phyloP scores from a whole-genome alignment of 805 yeast species.

The Sugiyamaella mastotermitis region DNA sequence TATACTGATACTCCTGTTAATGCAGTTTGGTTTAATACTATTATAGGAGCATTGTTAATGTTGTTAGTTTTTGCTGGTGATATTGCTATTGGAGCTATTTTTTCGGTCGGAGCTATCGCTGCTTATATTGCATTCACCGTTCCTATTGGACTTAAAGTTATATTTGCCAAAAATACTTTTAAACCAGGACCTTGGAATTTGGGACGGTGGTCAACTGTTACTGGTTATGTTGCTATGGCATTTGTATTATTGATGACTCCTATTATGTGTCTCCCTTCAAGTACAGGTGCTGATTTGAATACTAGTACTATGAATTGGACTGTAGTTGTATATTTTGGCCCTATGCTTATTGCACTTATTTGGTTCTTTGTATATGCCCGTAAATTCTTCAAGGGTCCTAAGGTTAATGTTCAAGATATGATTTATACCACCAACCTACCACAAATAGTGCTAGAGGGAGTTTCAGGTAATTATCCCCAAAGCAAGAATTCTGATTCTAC shows the following conservation, averaged over 20 bases:
- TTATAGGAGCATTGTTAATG: slow-evolving; percentile 49
- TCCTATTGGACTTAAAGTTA: slow-evolving; percentile 55
- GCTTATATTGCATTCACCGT: slow-evolving; percentile 62
- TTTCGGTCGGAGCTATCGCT: slow-evolving; percentile 67
- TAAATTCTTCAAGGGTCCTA: slow-evolving; percentile 58
- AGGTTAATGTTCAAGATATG: slow-evolving; percentile 41
- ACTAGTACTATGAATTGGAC: slow-evolving; percentile 59
- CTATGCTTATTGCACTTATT: slow-evolving; percentile 44
- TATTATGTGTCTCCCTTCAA: slow-evolving; percentile 51
- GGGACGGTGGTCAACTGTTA: slow-evolving; percentile 45
- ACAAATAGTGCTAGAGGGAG: too few relatives aligned
- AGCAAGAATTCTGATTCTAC: too few relatives aligned
- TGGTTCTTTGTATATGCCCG: slow-evolving; percentile 52
- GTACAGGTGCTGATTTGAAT: slow-evolving; percentile 34
- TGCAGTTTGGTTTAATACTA: slow-evolving; percentile 51
- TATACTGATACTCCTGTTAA: slow-evolving; percentile 55
- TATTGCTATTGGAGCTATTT: slow-evolving; percentile 61
- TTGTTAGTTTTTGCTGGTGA: slow-evolving; percentile 59
- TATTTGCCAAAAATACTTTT: slow-evolving; percentile 47
- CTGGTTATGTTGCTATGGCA: slow-evolving; percentile 42
- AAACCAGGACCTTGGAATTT: slow-evolving; percentile 63
- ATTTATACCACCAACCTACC: slow-evolving; percentile 19
- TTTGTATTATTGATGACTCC: slow-evolving; percentile 54
- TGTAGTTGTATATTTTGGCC: slow-evolving; percentile 52
- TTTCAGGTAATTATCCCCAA: too few relatives aligned